Conservation (phyloP, 208 protist species). For the Trichomonas tenax region DNA sequence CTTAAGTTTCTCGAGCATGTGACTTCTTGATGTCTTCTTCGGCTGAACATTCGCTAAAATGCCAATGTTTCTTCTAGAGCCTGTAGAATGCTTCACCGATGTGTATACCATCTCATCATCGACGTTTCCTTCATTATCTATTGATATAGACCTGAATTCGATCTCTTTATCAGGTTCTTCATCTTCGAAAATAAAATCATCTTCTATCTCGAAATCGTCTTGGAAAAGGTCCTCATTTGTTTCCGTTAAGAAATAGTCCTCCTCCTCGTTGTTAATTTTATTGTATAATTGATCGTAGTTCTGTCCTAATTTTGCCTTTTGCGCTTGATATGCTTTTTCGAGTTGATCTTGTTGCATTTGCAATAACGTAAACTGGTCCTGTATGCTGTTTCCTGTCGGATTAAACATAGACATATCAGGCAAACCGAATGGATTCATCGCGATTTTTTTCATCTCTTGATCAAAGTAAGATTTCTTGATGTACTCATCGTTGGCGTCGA, state of each 20-base stretch:
- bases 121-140: background rate
- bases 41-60: background rate
- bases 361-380: background rate
- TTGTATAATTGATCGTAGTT: background rate
- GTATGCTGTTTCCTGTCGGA: background rate
- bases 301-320: background rate
- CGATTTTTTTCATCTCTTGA: background rate
- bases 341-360: background rate
- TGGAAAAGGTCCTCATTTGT: background rate
- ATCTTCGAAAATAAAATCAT: background rate
- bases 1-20: background rate
- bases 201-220: background rate
- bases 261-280: background rate
- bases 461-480: background rate
- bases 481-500: background rate
- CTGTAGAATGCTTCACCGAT: background rate
- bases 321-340: background rate
- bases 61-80: background rate
- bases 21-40: background rate
- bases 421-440: background rate
- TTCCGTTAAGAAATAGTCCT: background rate
- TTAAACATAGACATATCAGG: background rate
- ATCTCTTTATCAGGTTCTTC: background rate
- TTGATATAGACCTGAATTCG: background rate
- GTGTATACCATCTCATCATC: background rate